Conservation (phyloP, 116 monocot species). For the Posidonia oceanica region DNA sequence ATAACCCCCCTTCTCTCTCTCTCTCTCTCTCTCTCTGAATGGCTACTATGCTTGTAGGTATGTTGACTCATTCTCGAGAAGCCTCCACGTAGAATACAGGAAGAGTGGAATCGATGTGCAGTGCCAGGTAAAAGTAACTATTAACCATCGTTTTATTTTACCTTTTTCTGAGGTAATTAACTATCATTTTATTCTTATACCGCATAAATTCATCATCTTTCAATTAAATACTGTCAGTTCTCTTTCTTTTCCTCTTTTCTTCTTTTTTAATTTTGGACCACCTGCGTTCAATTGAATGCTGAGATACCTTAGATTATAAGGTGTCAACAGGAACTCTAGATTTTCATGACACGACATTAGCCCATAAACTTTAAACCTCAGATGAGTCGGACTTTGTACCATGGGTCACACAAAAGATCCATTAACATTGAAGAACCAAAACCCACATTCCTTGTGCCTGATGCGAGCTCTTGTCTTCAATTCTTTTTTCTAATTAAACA, state of each 20-base stretch:
- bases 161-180: not conserved
- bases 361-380: no score
- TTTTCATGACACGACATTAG: no score
- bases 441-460: no score
- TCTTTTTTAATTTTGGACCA: no score
- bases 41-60: constrained; percentile 19
- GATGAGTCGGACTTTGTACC: no score
- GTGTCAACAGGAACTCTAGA: no score
- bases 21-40: not conserved
- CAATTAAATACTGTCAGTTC: not conserved
- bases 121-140: constrained; percentile 32
- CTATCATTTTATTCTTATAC: not conserved
- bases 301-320: no score
- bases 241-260: no score
- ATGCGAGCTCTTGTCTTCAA: not conserved
- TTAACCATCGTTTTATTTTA: no score
- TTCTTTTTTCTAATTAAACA: not conserved
- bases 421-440: no score
- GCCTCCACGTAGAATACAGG: constrained; percentile 31
- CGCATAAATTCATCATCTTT: not conserved
- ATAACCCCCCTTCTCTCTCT: not conserved
- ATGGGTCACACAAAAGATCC: no score
- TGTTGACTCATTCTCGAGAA: constrained; percentile 27
- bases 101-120: constrained; percentile 48
- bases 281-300: no score